Evolutionary conservation across 75 land plant genomes (phyloP), one percentile per base, ranked within the genome.

Genomic region (Pseudotsuga menziesii): DNA sequence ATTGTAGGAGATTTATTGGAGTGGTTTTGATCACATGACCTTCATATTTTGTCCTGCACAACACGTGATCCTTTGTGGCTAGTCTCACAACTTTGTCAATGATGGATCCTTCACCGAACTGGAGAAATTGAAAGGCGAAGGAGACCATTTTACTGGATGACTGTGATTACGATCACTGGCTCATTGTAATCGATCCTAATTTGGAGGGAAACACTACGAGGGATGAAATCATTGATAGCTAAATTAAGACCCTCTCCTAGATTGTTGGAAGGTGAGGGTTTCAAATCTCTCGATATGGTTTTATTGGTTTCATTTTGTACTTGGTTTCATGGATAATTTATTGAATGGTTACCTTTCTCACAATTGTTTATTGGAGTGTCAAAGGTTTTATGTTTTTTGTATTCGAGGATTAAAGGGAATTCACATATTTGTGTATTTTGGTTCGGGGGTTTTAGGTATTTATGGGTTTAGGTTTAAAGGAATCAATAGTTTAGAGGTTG

Each of bases 91-190:
- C 82, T 4, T 79, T 88, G 1, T 88, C 92, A 1, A 81, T 90
- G 56, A 85, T 77, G 9, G 92, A 90, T 69, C 80, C 88, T 7
- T 81, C 77, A 57, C 92, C 92, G 5, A 90, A 90, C 78, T 88
- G 84, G 87, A 83, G 86, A 44, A 90, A 85, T 70, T 80, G 89
- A 0, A 89, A 89, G 3, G 89, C 91, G 3, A 90, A 87, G 69
- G 83, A 81, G 76, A 79, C 88, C 19, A 83, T 73, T n/a, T n/a
- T 83, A 35, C 76, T 86, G 3, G 88, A 86, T 61, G 85, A 85
- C 3, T 86, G 88, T 64, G 88, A 86, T 61, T 86, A 73, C 56
- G 82, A 86, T 74, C 88, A 86, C 71, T 86, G 85, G 88, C 82
- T 86, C 19, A 80, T 86, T 14, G 88, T 86, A 44, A 75, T 86